Percentiles rank a stretch among this genome's conserved stretches.
These are phyloP conservation scores for Haplosporangium gracile DNA, from an alignment of 192 early-diverging fungal species.

Conservation along the genomic window DNA sequence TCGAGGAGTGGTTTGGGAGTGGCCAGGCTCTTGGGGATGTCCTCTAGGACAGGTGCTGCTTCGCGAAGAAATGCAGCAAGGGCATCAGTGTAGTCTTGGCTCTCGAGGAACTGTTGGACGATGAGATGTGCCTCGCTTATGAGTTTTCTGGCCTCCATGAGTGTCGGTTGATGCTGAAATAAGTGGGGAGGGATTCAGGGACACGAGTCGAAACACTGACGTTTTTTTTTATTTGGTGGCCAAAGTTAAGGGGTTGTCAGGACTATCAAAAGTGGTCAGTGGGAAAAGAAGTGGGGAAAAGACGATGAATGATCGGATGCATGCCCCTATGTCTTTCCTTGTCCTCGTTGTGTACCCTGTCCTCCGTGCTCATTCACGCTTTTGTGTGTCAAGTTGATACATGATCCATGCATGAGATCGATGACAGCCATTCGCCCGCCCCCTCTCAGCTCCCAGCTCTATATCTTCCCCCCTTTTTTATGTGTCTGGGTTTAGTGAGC, in stretches of 20 bases:
- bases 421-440: too few species aligned
- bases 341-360: too few species aligned
- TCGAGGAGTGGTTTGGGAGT: slow-evolving; percentile 60
- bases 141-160: slow-evolving; percentile 39
- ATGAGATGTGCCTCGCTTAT: slow-evolving; percentile 56
- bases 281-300: too few species aligned
- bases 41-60: slow-evolving; percentile 51
- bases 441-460: too few species aligned
- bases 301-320: too few species aligned
- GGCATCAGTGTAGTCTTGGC: slow-evolving; percentile 55
- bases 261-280: background rate
- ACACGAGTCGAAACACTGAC: background rate
- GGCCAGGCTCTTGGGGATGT: slow-evolving; percentile 41
- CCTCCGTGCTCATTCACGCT: too few species aligned
- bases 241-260: background rate
- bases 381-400: too few species aligned
- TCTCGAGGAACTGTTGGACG: slow-evolving; percentile 60
- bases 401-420: too few species aligned
- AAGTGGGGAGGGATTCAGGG: background rate
- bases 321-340: too few species aligned
- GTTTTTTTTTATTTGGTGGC: background rate
- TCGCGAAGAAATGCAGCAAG: slow-evolving; percentile 61
- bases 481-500: background rate
- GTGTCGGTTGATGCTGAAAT: background rate
- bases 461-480: background rate